phyloP scores from a whole-genome alignment of 805 yeast species.

The Candida ulmi region DNA sequence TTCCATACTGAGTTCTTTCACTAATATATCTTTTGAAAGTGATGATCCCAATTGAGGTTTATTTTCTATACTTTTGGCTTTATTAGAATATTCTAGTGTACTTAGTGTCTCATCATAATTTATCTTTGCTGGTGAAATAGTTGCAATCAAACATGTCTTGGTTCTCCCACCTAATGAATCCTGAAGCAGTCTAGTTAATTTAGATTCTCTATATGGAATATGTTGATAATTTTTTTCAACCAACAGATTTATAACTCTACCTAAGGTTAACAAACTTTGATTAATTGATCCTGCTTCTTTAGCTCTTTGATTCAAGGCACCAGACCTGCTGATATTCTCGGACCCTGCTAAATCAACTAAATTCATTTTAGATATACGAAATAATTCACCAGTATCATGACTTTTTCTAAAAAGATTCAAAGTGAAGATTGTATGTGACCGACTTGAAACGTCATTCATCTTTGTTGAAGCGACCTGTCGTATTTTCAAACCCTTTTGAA shows the following conservation, averaged over 20 bases:
- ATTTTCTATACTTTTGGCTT: constrained; percentile 77
- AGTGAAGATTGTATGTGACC: constrained; percentile 76
- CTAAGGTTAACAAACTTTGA: constrained; percentile 80
- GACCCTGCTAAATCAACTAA: constrained; percentile 94
- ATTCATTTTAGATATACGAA: constrained; percentile 66
- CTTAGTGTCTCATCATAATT: constrained; percentile 80
- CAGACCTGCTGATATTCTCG: constrained; percentile 83
- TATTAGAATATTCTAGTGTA: constrained; percentile 81
- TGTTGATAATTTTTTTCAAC: constrained; percentile 58
- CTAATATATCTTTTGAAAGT: constrained; percentile 45
- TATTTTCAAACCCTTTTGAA: constrained; percentile 51
- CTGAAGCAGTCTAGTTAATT: constrained; percentile 66
- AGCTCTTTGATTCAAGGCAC: constrained; percentile 81
- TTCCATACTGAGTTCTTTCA: constrained; percentile 42
- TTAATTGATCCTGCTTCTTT: constrained; percentile 93
- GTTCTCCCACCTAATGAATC: constrained; percentile 87
- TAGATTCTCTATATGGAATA: constrained; percentile 83
- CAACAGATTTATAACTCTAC: constrained; percentile 77
- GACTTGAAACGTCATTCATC: constrained; percentile 65
- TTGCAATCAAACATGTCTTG: constrained; percentile 81
- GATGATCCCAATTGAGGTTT: constrained; percentile 60
- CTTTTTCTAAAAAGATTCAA: constrained; percentile 47
- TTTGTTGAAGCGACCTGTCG: constrained; percentile 70
- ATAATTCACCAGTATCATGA: constrained; percentile 37
- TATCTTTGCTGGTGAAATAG: constrained; percentile 75